Evolutionary conservation across 108 stramenopile genomes (phyloP).

Genomic region (Cyclotella kingstonii): DNA sequence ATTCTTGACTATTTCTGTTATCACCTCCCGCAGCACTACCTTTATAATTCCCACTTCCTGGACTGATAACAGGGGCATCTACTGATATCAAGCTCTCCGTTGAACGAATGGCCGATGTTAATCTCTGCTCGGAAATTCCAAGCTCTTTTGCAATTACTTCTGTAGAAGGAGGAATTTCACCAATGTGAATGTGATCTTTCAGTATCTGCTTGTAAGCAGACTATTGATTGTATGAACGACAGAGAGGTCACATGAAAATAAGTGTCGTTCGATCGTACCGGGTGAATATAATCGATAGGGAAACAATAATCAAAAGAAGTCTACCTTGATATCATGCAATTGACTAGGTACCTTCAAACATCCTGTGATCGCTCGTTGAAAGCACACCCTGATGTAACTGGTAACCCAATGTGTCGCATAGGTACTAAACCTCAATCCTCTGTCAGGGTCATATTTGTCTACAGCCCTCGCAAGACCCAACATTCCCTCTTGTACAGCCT

Average conservation of each 20-base stretch:
- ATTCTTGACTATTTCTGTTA: conserved; percentile 32
- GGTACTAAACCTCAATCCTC: conserved; percentile 71
- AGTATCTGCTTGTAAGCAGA: conserved; percentile 56
- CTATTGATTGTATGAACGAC: conserved; percentile 1
- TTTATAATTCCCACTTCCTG: conserved; percentile 45
- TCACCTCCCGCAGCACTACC: conserved; percentile 54
- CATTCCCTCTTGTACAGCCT: conserved; percentile 85
- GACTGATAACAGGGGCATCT: conserved; percentile 47
- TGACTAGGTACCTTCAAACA: conserved; percentile 59
- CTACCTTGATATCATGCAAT: conserved; percentile 53
- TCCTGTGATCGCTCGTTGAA: conserved; percentile 57
- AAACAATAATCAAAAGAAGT: neutral
- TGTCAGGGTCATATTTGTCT: conserved; percentile 70
- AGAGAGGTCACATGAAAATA: neutral
- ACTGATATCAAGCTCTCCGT: conserved; percentile 55
- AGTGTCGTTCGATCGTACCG: too few species aligned
- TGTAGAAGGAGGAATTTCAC: conserved; percentile 32
- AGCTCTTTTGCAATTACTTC: conserved; percentile 51
- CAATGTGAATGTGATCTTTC: conserved; percentile 40
- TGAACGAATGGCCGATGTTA: conserved; percentile 56
- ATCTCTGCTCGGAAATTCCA: conserved; percentile 45
- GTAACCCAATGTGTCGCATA: conserved; percentile 88
- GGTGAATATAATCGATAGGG: conserved; percentile 1
- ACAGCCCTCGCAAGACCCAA: conserved; percentile 75
- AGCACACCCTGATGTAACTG: conserved; percentile 61